A percentile compares a stretch with the other conserved stretches of the same genome.
These are phyloP conservation scores for Sporisorium sorghi DNA, from an alignment of 1,284 basidiomycete species.

Conservation along the genomic window DNA sequence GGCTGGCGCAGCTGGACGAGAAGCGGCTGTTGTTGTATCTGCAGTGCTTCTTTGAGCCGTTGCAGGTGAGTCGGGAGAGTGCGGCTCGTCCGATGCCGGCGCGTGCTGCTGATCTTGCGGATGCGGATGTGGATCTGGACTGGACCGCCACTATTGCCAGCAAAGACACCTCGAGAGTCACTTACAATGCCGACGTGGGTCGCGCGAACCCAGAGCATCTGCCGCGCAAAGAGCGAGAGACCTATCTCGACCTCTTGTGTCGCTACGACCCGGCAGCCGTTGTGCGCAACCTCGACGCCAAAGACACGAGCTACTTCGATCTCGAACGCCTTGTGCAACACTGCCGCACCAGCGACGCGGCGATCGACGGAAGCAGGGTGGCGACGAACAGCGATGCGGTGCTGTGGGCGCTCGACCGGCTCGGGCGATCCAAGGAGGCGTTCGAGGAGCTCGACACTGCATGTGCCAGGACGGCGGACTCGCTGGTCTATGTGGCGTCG, in stretches of 20 bases:
- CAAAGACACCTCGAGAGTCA: not conserved
- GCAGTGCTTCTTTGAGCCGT: conserved; percentile 78
- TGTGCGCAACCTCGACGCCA: conserved; percentile 77
- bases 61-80: conserved; percentile 71
- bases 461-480: conserved; percentile 56
- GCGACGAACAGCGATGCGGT: conserved; percentile 78
- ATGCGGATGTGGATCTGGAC: conserved; percentile 68
- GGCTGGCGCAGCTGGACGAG: conserved; percentile 70
- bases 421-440: conserved; percentile 75
- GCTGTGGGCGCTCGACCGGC: conserved; percentile 82
- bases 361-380: conserved; percentile 29
- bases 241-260: conserved; percentile 81
- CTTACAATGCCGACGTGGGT: conserved; percentile 35
- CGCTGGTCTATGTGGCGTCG: conserved; percentile 26
- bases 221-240: conserved; percentile 73
- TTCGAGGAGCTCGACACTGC: conserved; percentile 55
- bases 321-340: conserved; percentile 75
- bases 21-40: conserved; percentile 82
- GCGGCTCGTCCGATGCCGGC: conserved; percentile 31
- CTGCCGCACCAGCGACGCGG: conserved; percentile 73
- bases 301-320: conserved; percentile 75
- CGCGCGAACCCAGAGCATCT: conserved; percentile 70
- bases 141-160: conserved; percentile 12
- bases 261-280: conserved; percentile 77
- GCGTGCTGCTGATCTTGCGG: conserved; percentile 6